These are phyloP conservation scores for Penium margaritaceum DNA, from an alignment of 139 green algal genomes.

Conservation along the genomic window DNA sequence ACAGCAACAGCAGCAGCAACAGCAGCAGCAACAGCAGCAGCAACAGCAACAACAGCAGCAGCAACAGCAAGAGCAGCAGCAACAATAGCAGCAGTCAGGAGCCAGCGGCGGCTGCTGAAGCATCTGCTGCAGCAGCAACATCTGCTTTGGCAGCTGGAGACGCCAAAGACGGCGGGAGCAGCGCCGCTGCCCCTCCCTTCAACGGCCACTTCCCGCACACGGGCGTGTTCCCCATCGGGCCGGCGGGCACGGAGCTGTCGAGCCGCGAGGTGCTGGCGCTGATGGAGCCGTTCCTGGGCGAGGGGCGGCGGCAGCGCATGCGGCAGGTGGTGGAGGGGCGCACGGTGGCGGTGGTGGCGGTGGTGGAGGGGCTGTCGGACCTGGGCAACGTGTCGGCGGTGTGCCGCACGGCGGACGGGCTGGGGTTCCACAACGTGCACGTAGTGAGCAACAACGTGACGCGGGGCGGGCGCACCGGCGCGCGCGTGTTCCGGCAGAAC, in stretches of 20 bases:
- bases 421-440: slow-evolving; percentile 39
- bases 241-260: slow-evolving; percentile 9
- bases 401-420: slow-evolving; percentile 38
- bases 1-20: too few relatives aligned
- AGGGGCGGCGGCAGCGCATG: slow-evolving; percentile 25
- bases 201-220: too few relatives aligned
- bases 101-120: too few relatives aligned
- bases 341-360: slow-evolving; percentile 37
- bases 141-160: too few relatives aligned
- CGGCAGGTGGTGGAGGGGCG: slow-evolving; percentile 10
- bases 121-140: too few relatives aligned
- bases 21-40: too few relatives aligned
- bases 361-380: slow-evolving; percentile 43
- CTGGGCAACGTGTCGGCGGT: slow-evolving; percentile 45
- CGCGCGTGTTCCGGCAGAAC: slow-evolving; percentile 37
- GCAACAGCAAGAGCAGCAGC: too few relatives aligned
- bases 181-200: too few relatives aligned
- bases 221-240: too few relatives aligned
- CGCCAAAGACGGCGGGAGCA: too few relatives aligned
- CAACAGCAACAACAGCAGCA: too few relatives aligned
- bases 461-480: neutral
- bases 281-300: slow-evolving; percentile 41
- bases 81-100: too few relatives aligned
- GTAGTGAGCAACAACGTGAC: slow-evolving; percentile 14
- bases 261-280: slow-evolving; percentile 29